Evolutionary conservation across 2,329 filamentous ascomycete species (phyloP).

Genomic region (Cadophora gregata): DNA sequence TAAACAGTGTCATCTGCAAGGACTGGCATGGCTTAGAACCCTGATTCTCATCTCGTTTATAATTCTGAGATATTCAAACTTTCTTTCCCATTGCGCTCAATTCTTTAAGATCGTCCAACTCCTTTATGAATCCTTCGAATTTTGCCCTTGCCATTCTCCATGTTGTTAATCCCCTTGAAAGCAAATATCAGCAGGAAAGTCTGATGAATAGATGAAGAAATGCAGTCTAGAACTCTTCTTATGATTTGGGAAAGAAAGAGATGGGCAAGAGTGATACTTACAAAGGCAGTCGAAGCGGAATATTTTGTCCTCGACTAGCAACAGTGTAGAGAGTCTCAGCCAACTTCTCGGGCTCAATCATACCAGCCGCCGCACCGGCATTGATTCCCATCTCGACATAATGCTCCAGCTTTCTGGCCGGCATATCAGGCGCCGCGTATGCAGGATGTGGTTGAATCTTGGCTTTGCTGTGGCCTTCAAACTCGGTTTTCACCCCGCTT

Average conservation of each 20-base stretch:
- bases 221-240: neutral
- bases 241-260: no score
- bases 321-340: slow-evolving; percentile 37
- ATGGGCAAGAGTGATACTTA: no score
- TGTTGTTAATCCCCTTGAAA: slow-evolving; percentile 24
- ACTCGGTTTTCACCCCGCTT: slow-evolving; percentile 50
- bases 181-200: neutral
- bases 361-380: slow-evolving; percentile 27
- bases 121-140: slow-evolving; percentile 30
- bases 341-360: slow-evolving; percentile 35
- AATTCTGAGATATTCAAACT: neutral
- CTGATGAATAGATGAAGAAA: neutral
- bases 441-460: slow-evolving; percentile 36
- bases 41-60: no score
- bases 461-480: slow-evolving; percentile 46
- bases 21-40: no score
- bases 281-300: slow-evolving; percentile 40
- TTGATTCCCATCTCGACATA: slow-evolving; percentile 35
- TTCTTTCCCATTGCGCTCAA: slow-evolving; percentile 30
- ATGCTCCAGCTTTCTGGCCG: slow-evolving; percentile 40
- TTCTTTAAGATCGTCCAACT: slow-evolving; percentile 33
- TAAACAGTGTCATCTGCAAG: neutral
- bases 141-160: slow-evolving; percentile 38
- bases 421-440: slow-evolving; percentile 43
- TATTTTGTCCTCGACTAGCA: slow-evolving; percentile 33